A percentile compares a stretch with the other conserved stretches of the same genome.
Evolutionary conservation across 2,329 filamentous ascomycete genomes (phyloP).

Genomic region (Pestalotiopsis sp.): DNA sequence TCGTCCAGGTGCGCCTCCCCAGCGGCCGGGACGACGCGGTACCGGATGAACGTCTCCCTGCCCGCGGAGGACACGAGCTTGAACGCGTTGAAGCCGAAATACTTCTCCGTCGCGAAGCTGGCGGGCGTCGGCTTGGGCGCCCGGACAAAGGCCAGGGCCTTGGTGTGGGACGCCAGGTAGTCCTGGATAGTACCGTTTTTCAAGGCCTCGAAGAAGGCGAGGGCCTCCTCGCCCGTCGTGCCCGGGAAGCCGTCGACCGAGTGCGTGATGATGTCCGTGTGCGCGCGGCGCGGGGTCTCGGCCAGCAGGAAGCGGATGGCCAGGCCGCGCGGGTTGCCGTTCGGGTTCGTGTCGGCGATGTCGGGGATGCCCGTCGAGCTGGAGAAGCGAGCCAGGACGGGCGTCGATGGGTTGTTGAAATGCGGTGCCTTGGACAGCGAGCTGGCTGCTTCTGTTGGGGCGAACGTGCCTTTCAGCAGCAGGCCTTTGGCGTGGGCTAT

Average conservation of each 20-base stretch:
- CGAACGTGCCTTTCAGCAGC: slow-evolving; percentile 53
- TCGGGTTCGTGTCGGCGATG: slow-evolving; percentile 48
- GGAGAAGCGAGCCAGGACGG: slow-evolving; percentile 50
- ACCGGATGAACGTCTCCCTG: slow-evolving; percentile 46
- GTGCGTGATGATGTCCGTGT: slow-evolving; percentile 59
- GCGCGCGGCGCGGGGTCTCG: slow-evolving; percentile 36
- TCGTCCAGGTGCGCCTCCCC: slow-evolving; percentile 39
- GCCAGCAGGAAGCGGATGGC: slow-evolving; percentile 48
- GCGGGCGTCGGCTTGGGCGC: slow-evolving; percentile 49
- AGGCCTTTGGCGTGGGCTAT: slow-evolving; percentile 55
- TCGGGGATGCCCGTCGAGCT: slow-evolving; percentile 50
- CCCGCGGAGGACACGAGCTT: slow-evolving; percentile 40
- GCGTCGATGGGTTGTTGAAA: slow-evolving; percentile 44
- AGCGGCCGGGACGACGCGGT: slow-evolving; percentile 45
- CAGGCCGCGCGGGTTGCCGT: slow-evolving; percentile 48
- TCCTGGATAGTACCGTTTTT: slow-evolving; percentile 35
- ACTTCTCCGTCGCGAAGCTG: slow-evolving; percentile 49
- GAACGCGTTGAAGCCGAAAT: slow-evolving; percentile 50
- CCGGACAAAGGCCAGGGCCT: slow-evolving; percentile 46
- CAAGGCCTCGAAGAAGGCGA: slow-evolving; percentile 46
- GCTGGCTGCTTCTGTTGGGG: slow-evolving; percentile 42
- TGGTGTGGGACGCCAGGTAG: slow-evolving; percentile 45
- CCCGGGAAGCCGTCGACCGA: slow-evolving; percentile 52
- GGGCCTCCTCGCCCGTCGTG: slow-evolving; percentile 51
- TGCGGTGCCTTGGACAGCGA: slow-evolving; percentile 47